phyloP scores from a whole-genome alignment of 2,329 filamentous ascomycete genomes.

The Pseudocercospora crystallina region DNA sequence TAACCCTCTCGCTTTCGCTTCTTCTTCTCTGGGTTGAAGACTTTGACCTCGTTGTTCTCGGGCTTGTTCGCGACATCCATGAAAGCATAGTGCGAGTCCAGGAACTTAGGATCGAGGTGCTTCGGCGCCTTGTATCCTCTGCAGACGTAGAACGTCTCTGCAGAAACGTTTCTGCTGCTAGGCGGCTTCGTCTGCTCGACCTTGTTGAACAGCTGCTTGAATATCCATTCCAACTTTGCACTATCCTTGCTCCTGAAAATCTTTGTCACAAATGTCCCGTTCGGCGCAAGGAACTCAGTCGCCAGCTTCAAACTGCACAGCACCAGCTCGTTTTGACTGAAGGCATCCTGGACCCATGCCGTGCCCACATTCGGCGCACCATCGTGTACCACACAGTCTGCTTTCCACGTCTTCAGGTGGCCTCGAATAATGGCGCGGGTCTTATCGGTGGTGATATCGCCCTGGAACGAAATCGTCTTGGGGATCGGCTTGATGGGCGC shows the following conservation, averaged over 20 bases:
- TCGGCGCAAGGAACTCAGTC: constrained; percentile 85
- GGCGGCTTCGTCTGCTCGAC: constrained; percentile 98
- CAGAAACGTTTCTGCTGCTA: constrained; percentile 91
- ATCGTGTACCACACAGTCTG: constrained; percentile 92
- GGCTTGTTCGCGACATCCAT: constrained; percentile 82
- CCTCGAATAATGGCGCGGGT: constrained; percentile 84
- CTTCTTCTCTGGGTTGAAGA: constrained; percentile 96
- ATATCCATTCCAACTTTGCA: constrained; percentile 92
- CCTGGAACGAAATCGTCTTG: constrained; percentile 90
- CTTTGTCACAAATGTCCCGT: constrained; percentile 94
- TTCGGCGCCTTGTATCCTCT: constrained; percentile 94
- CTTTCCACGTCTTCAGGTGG: constrained; percentile 94
- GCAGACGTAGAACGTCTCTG: constrained; percentile 98
- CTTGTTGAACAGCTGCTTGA: constrained; percentile 92
- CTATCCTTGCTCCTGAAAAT: constrained; percentile 97
- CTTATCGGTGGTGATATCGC: constrained; percentile 96
- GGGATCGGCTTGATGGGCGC: constrained; percentile 95
- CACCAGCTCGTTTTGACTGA: constrained; percentile 91
- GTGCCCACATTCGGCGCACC: constrained; percentile 97
- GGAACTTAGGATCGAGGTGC: constrained; percentile 84
- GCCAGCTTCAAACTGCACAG: constrained; percentile 89
- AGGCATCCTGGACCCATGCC: constrained; percentile 97
- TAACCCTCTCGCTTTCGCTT: constrained; percentile 98
- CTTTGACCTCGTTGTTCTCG: constrained; percentile 95
- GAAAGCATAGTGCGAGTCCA: constrained; percentile 87